Evolutionary conservation across 768 basidiomycete species (phyloP).

Genomic region (Omphalotus guepiniiformis): DNA sequence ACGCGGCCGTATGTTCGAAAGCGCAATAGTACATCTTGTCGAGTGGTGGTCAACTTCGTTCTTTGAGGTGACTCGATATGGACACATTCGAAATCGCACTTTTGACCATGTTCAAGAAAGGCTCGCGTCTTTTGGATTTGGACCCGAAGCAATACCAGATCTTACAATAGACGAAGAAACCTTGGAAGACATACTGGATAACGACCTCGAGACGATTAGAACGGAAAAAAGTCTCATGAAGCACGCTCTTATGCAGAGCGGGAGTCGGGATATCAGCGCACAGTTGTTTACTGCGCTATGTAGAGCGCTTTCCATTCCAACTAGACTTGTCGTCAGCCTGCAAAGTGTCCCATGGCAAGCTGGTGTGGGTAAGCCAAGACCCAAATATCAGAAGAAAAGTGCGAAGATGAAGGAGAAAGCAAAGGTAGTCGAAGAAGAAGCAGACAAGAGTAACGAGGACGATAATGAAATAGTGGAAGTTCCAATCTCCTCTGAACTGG

Average conservation of each 20-base stretch:
- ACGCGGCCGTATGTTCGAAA: conserved; percentile 86
- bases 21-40: conserved; percentile 65
- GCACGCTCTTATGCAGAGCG: conserved; percentile 74
- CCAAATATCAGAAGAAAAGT: conserved; percentile 30
- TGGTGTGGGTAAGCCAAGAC: conserved; percentile 52
- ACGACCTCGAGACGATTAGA: conserved; percentile 65
- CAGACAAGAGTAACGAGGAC: conserved; percentile 28
- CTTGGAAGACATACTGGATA: conserved; percentile 34
- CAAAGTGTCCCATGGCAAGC: conserved; percentile 93
- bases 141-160: conserved; percentile 2
- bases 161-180: conserved; percentile 35
- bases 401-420: conserved; percentile 22
- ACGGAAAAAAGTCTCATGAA: conserved; percentile 90
- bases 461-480: conserved; percentile 36
- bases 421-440: conserved; percentile 30
- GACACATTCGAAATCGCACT: conserved; percentile 71
- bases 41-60: conserved; percentile 84
- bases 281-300: conserved; percentile 91
- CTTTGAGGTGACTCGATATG: conserved; percentile 56
- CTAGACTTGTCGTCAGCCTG: conserved; percentile 83
- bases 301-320: conserved; percentile 80
- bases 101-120: conserved; percentile 67
- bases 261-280: conserved; percentile 81
- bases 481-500: conserved; percentile 22
- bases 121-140: conserved; percentile 22